These are phyloP conservation scores for Helminthosporium solani DNA, from an alignment of 2,329 filamentous ascomycete genomes.

Conservation along the genomic window DNA sequence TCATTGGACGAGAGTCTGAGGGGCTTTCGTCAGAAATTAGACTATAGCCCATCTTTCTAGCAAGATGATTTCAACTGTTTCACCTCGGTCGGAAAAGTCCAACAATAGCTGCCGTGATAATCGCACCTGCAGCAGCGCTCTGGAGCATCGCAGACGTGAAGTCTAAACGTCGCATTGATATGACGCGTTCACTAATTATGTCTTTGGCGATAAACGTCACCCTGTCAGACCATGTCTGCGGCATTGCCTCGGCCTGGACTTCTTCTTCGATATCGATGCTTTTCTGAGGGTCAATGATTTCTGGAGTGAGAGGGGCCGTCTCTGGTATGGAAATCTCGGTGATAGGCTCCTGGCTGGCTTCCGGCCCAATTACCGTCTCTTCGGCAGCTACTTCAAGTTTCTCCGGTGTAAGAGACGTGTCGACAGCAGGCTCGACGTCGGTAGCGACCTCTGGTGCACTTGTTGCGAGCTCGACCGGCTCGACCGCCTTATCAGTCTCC, in stretches of 20 bases:
- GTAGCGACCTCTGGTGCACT: background rate
- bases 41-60: background rate
- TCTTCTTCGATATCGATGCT: slow-evolving; percentile 19
- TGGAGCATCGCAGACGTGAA: slow-evolving; percentile 49
- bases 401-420: slow-evolving; percentile 9
- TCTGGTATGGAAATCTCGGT: slow-evolving; percentile 9
- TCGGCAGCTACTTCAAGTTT: slow-evolving; percentile 8
- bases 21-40: background rate
- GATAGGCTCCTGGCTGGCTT: slow-evolving; percentile 1
- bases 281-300: slow-evolving; percentile 13
- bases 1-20: background rate
- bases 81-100: slow-evolving; percentile 17
- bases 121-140: slow-evolving; percentile 46
- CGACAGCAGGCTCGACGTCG: slow-evolving; percentile 4
- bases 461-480: background rate
- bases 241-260: slow-evolving; percentile 8
- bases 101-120: slow-evolving; percentile 33
- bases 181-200: slow-evolving; percentile 47
- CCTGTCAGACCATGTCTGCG: slow-evolving; percentile 25
- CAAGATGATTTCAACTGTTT: background rate
- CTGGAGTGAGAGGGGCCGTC: slow-evolving; percentile 8
- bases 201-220: slow-evolving; percentile 28
- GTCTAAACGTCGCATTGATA: slow-evolving; percentile 49
- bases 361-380: slow-evolving; percentile 9
- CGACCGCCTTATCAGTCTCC: slow-evolving; percentile 13